These are phyloP conservation scores for Colletotrichum limetticola DNA, from an alignment of 2,329 filamentous ascomycete genomes.

Conservation along the genomic window DNA sequence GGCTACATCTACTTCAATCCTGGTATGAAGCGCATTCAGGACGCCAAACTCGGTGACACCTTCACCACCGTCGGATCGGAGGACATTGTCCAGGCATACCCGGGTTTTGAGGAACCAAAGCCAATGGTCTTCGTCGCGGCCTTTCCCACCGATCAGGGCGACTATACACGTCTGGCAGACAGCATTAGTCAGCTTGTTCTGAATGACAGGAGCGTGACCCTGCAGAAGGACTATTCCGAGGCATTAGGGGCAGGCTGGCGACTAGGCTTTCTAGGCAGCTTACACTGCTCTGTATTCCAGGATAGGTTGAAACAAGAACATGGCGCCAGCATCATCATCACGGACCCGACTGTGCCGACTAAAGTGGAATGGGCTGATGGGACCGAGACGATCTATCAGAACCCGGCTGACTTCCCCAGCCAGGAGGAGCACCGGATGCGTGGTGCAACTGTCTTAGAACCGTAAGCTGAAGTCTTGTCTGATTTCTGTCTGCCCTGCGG, in stretches of 20 bases:
- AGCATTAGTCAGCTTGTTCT: conserved; percentile 94
- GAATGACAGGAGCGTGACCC: conserved; percentile 93
- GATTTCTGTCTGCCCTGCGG: too few species aligned
- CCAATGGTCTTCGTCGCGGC: conserved; percentile 99
- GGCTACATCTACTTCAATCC: conserved; percentile 98
- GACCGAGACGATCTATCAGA: conserved; percentile 82
- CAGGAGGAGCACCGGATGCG: conserved; percentile 59
- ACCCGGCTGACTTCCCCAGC: conserved; percentile 89
- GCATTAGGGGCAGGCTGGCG: conserved; percentile 94
- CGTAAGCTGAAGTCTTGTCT: conserved; percentile 48
- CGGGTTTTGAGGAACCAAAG: conserved; percentile 96
- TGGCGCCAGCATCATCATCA: conserved; percentile 94
- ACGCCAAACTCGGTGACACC: conserved; percentile 96
- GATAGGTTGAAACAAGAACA: conserved; percentile 95
- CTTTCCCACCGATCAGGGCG: conserved; percentile 90
- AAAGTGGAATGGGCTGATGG: conserved; percentile 84
- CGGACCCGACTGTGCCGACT: conserved; percentile 92
- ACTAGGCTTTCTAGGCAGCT: conserved; percentile 92
- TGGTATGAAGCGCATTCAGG: conserved; percentile 96
- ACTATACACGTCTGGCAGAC: conserved; percentile 88
- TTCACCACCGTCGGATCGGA: conserved; percentile 86
- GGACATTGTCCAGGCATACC: conserved; percentile 80
- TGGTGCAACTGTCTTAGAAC: conserved; percentile 60
- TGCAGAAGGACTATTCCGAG: conserved; percentile 94
- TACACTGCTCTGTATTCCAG: conserved; percentile 99